Conservation (phyloP, 257 asterid genomes). For the Salvia miltiorrhiza region DNA sequence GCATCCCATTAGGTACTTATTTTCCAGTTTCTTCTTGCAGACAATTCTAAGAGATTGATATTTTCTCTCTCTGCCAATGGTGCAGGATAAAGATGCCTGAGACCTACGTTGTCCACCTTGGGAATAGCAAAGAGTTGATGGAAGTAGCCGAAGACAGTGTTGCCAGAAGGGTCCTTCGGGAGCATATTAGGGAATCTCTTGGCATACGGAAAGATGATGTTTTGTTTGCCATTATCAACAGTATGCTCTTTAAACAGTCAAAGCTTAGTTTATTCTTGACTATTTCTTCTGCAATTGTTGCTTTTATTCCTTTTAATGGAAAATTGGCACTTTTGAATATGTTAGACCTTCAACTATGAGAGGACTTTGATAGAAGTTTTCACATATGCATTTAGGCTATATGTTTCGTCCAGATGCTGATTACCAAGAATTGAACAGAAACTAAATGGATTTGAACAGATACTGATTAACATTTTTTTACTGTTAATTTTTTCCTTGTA, state of each 20-base stretch:
- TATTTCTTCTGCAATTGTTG: slow-evolving; percentile 1
- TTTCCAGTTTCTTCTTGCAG: slow-evolving; percentile 17
- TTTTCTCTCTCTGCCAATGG: slow-evolving; percentile 18
- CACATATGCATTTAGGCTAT: neutral
- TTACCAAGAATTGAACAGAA: neutral
- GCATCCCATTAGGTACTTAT: slow-evolving; percentile 3
- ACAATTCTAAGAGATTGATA: slow-evolving; percentile 1
- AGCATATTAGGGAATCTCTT: slow-evolving; percentile 86
- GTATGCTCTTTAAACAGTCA: slow-evolving; percentile 45
- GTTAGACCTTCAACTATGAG: neutral
- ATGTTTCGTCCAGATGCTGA: neutral
- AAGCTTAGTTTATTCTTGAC: slow-evolving; percentile 6
- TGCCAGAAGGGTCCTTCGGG: slow-evolving; percentile 78
- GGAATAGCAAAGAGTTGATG: slow-evolving; percentile 91
- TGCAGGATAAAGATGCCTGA: slow-evolving; percentile 93
- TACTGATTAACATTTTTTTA: no score
- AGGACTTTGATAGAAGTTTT: neutral
- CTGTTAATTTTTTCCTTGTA: no score
- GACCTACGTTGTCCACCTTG: slow-evolving; percentile 95
- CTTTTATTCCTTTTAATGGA: neutral
- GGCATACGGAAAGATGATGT: slow-evolving; percentile 84
- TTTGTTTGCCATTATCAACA: slow-evolving; percentile 79
- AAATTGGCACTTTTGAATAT: neutral
- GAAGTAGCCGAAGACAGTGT: slow-evolving; percentile 78
- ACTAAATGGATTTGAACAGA: neutral